Evolutionary conservation across 148 eudicot genomes (phyloP).

Genomic region (Rhododendron mucronatum): DNA sequence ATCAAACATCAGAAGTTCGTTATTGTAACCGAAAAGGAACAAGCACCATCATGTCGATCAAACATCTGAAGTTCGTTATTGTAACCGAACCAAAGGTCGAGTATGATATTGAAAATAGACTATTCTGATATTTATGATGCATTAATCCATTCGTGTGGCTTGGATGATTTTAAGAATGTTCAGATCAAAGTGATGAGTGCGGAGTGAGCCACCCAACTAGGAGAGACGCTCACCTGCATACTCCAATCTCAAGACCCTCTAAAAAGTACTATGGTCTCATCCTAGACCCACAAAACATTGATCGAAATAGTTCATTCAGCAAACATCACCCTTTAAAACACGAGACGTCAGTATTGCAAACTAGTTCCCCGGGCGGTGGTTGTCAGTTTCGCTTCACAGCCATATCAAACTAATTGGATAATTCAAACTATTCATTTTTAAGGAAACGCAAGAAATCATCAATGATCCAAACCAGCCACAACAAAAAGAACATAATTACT

Average conservation of each 20-base stretch:
- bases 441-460: not conserved
- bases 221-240: not conserved
- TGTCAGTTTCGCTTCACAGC: not conserved
- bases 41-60: not conserved
- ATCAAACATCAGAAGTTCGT: not conserved
- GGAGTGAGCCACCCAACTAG: not conserved
- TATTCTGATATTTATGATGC: not conserved
- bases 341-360: not conserved
- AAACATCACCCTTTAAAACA: not conserved
- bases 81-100: not conserved
- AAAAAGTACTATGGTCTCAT: not conserved
- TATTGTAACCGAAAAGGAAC: not conserved
- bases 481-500: not conserved
- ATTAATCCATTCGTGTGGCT: not conserved
- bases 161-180: not conserved
- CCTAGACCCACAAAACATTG: not conserved
- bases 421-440: not conserved
- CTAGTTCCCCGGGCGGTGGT: not conserved
- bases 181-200: not conserved
- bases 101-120: not conserved
- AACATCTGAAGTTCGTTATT: not conserved
- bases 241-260: not conserved
- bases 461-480: not conserved
- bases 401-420: not conserved
- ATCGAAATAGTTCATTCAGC: not conserved